phyloP scores from a whole-genome alignment of 2,329 filamentous ascomycete species.

The Talaromyces funiculosus region DNA sequence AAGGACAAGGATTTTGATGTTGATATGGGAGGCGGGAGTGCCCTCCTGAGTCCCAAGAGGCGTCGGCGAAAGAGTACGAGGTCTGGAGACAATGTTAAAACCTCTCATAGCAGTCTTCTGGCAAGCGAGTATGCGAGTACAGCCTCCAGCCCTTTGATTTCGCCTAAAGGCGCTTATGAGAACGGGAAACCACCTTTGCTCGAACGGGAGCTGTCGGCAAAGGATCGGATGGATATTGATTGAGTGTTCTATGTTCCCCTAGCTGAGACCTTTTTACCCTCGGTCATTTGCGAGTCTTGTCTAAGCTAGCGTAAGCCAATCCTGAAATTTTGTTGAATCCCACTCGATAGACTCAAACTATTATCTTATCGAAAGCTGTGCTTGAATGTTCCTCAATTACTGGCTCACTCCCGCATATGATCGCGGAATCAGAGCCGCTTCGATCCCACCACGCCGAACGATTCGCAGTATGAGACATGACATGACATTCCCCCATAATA shows the following conservation, averaged over 20 bases:
- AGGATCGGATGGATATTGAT: slow-evolving; percentile 33
- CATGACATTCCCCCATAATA: neutral
- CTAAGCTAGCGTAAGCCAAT: neutral
- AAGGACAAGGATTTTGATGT: slow-evolving; percentile 4
- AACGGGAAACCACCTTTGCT: slow-evolving; percentile 5
- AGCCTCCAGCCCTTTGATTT: slow-evolving; percentile 19
- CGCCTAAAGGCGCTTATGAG: slow-evolving; percentile 20
- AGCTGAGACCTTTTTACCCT: neutral
- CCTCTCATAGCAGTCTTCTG: slow-evolving; percentile 11
- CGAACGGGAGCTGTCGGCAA: slow-evolving; percentile 12
- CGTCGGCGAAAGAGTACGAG: slow-evolving; percentile 22
- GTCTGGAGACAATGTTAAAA: slow-evolving; percentile 15
- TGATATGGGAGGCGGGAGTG: neutral
- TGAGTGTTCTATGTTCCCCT: slow-evolving; percentile 17
- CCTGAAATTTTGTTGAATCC: neutral
- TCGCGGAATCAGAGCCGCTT: neutral
- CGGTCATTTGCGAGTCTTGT: too few relatives aligned
- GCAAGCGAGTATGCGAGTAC: slow-evolving; percentile 17
- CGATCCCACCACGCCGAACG: neutral
- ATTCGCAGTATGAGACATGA: neutral
- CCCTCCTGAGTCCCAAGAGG: slow-evolving; percentile 22
- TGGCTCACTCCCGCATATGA: neutral
- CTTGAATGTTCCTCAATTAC: neutral
- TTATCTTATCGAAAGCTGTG: neutral
- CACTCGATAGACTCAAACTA: neutral